Conservation (phyloP, 164 flowering plant species). For the Dillenia turbinata region DNA sequence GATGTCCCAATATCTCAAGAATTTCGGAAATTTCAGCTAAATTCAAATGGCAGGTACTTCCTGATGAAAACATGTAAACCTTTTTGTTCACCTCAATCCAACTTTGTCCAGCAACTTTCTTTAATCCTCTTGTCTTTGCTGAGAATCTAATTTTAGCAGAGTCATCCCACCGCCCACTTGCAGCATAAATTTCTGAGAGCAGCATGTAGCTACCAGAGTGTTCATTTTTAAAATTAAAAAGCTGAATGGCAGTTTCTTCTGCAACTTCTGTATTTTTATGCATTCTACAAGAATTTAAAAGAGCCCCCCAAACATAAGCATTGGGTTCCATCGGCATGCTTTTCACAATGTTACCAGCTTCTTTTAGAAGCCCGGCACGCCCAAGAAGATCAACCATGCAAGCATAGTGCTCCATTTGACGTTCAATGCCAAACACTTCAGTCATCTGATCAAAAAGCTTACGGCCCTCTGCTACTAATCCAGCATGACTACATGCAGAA, state of each 20-base stretch:
- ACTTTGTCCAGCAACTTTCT: constrained; percentile 66
- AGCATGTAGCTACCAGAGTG: constrained; percentile 63
- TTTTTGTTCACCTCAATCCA: constrained; percentile 77
- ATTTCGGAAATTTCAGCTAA: constrained; percentile 30
- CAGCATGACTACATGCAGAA: constrained; percentile 83
- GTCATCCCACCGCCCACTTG: constrained; percentile 69
- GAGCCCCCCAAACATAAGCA: constrained; percentile 65
- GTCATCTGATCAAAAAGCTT: constrained; percentile 48
- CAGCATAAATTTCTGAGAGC: constrained; percentile 65
- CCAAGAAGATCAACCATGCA: constrained; percentile 90
- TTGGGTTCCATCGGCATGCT: constrained; percentile 72
- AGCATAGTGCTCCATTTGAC: constrained; percentile 72
- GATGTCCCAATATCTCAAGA: constrained; percentile 39
- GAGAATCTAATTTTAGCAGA: constrained; percentile 59
- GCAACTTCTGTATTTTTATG: constrained; percentile 47
- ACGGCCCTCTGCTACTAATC: constrained; percentile 60
- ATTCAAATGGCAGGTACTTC: constrained; percentile 27
- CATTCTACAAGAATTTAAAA: constrained; percentile 64
- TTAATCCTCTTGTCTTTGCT: constrained; percentile 57
- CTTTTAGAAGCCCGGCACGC: constrained; percentile 63
- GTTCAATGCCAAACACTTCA: constrained; percentile 32
- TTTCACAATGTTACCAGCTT: constrained; percentile 54
- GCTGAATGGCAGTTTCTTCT: constrained; percentile 37
- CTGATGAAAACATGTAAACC: constrained; percentile 55
- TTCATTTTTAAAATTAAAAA: constrained; percentile 29